A percentile compares a stretch with the other conserved stretches of the same genome.
These are phyloP conservation scores for Primulina eburnea DNA, from an alignment of 257 asterid species.

Conservation along the genomic window DNA sequence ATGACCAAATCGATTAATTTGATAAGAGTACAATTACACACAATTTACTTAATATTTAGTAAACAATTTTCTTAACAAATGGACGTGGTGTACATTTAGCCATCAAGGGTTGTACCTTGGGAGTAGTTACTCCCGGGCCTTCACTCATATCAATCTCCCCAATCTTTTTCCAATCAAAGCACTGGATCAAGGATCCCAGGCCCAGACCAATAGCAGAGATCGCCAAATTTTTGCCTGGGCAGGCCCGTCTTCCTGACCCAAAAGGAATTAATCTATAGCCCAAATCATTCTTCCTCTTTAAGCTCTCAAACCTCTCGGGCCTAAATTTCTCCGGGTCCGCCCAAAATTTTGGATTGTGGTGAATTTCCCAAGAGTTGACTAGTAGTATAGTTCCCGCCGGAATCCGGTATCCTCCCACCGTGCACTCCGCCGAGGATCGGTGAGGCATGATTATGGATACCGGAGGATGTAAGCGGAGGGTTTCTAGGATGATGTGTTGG, in stretches of 20 bases:
- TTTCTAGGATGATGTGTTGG: slow-evolving; percentile 49
- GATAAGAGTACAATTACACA: neutral
- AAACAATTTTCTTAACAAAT: slow-evolving; percentile 25
- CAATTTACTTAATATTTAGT: too few species aligned
- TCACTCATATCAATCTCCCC: slow-evolving; percentile 54
- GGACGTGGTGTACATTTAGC: slow-evolving; percentile 52
- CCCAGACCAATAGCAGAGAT: slow-evolving; percentile 35
- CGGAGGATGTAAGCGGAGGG: slow-evolving; percentile 66
- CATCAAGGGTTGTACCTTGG: slow-evolving; percentile 44
- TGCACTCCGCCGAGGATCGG: slow-evolving; percentile 55
- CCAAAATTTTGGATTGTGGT: slow-evolving; percentile 63
- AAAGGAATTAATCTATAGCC: slow-evolving; percentile 45
- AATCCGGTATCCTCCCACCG: slow-evolving; percentile 55
- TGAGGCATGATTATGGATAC: slow-evolving; percentile 74
- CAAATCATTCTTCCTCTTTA: slow-evolving; percentile 43
- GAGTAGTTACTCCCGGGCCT: slow-evolving; percentile 44
- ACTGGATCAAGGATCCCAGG: slow-evolving; percentile 46
- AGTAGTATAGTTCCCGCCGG: slow-evolving; percentile 62
- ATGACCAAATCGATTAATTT: neutral
- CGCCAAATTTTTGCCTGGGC: slow-evolving; percentile 53
- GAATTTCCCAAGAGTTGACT: slow-evolving; percentile 70
- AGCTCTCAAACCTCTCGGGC: slow-evolving; percentile 74
- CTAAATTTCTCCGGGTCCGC: slow-evolving; percentile 58
- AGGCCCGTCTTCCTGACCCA: slow-evolving; percentile 59
- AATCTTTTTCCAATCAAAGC: slow-evolving; percentile 53